Percentiles rank a stretch among this genome's conserved stretches.
phyloP scores from a whole-genome alignment of 768 basidiomycete species.

The Psilocybe cyanescens region DNA sequence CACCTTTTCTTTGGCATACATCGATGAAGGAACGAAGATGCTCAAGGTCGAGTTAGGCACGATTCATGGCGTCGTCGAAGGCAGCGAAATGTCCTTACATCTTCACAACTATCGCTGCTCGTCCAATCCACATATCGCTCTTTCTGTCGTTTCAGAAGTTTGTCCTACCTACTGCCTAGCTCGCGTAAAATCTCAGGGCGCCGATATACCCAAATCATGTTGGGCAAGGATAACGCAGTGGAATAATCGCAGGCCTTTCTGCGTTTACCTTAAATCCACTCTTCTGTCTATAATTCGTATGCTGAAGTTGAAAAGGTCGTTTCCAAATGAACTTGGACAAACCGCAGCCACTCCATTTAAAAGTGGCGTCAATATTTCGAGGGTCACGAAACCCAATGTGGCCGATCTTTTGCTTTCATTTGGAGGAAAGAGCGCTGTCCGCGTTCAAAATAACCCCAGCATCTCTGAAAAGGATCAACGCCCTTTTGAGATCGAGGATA shows the following conservation, averaged over 20 bases:
- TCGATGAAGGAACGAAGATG: slow-evolving; percentile 35
- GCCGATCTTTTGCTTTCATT: slow-evolving; percentile 58
- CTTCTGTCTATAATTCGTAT: slow-evolving; percentile 46
- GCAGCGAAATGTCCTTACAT: slow-evolving; percentile 65
- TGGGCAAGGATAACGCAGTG: slow-evolving; percentile 56
- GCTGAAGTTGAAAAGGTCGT: slow-evolving; percentile 45
- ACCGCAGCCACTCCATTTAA: slow-evolving; percentile 27
- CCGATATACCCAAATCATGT: slow-evolving; percentile 37
- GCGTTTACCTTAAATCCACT: slow-evolving; percentile 53
- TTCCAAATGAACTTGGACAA: slow-evolving; percentile 36
- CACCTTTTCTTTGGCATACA: slow-evolving; percentile 47
- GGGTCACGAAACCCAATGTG: slow-evolving; percentile 43
- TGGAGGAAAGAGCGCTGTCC: slow-evolving; percentile 38
- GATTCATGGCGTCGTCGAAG: slow-evolving; percentile 66
- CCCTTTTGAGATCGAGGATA: slow-evolving; percentile 39
- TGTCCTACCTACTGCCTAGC: slow-evolving; percentile 64
- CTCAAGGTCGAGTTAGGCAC: slow-evolving; percentile 61
- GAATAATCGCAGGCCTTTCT: slow-evolving; percentile 61
- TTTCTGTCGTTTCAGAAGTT: slow-evolving; percentile 53
- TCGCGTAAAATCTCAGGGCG: slow-evolving; percentile 38
- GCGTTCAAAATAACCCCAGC: slow-evolving; percentile 50
- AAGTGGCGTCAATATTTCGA: slow-evolving; percentile 47
- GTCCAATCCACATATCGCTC: slow-evolving; percentile 55
- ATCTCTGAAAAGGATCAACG: slow-evolving; percentile 37
- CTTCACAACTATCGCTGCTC: slow-evolving; percentile 65